Evolutionary conservation across 1,284 basidiomycete species (phyloP), one percentile per base, ranked within the genome.

Genomic region (Coniferiporia weirii): DNA sequence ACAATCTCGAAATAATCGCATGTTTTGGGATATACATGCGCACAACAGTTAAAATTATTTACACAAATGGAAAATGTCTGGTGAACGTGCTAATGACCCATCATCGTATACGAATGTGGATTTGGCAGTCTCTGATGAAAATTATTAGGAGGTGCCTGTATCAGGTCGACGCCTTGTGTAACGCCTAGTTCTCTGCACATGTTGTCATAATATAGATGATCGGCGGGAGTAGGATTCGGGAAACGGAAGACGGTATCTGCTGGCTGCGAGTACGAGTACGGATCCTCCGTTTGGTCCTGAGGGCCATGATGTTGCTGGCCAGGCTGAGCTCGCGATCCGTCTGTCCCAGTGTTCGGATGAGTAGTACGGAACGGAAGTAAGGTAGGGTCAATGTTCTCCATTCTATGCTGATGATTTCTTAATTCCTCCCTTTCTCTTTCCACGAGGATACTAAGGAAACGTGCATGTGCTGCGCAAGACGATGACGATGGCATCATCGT

Each of bases 141-240:
- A 12, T 47, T 36, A 19, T 43, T 52, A 9, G 52, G 22, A 1
- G 44, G 15, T n/a, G 49, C 59, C 9, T 61, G 54, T 36, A 61
- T 58, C n/a, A 61, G 52, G 49, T 67, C 66, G 32, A 46, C 57
- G 17, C 61, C 56, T 12, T 54, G 49, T 19, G 65, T 67, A 56
- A 69, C 84, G 17, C 87, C 87, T 20, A 88, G 76, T 63, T 88
- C 85, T 54, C 81, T 71, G 64, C 87, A 81, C 83, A 89, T 87
- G 60, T 80, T 80, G 64, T 80, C 80, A 78, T 83, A 88, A 70
- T 89, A 89, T 52, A 61, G 34, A 45, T 80, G 73, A 15, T 78
- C 78, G 66, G 87, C 84, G 38, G 77, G 75, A 36, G 76, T 72
- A 54, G 78, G 74, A 38, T 73, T 73, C 17, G 75, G 70, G 35